Percentiles rank a stretch among this genome's conserved stretches.
Evolutionary conservation across 352 stramenopile genomes (phyloP).

Genomic region (Phytophthora capsici): DNA sequence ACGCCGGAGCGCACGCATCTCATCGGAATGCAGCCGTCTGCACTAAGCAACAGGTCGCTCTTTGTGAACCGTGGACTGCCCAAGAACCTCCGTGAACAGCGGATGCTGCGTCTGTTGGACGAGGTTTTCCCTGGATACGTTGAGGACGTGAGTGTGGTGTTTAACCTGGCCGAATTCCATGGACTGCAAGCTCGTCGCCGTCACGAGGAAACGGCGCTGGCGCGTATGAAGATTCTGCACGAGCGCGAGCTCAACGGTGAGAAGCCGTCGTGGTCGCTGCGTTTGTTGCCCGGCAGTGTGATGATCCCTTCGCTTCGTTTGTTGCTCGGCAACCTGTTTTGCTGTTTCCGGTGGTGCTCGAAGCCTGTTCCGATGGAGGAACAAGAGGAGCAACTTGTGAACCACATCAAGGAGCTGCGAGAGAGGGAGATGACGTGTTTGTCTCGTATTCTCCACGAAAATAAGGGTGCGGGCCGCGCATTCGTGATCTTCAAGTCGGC

Average conservation of each 20-base stretch:
- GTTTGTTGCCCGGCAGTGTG: slow-evolving; percentile 71
- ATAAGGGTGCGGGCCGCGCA: slow-evolving; percentile 74
- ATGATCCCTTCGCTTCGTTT: slow-evolving; percentile 68
- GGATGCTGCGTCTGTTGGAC: slow-evolving; percentile 77
- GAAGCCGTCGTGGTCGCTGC: slow-evolving; percentile 67
- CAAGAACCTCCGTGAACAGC: slow-evolving; percentile 77
- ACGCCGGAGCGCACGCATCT: slow-evolving; percentile 55
- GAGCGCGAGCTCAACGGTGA: slow-evolving; percentile 44
- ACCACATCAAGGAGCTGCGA: slow-evolving; percentile 64
- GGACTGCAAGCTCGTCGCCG: slow-evolving; percentile 57
- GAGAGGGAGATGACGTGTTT: slow-evolving; percentile 60
- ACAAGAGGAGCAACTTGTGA: slow-evolving; percentile 40
- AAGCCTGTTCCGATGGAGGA: slow-evolving; percentile 54
- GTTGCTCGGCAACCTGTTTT: slow-evolving; percentile 54
- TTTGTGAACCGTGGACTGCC: slow-evolving; percentile 83
- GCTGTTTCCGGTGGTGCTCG: slow-evolving; percentile 51
- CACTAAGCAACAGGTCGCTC: slow-evolving; percentile 73
- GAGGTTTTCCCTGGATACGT: slow-evolving; percentile 86
- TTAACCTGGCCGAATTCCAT: slow-evolving; percentile 83
- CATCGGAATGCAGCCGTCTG: slow-evolving; percentile 83
- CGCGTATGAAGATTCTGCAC: slow-evolving; percentile 67
- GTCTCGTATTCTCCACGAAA: slow-evolving; percentile 64
- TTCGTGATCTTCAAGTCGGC: slow-evolving; percentile 87
- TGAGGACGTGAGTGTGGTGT: slow-evolving; percentile 82
- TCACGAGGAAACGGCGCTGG: slow-evolving; percentile 56